Evolutionary conservation across 345 rosid species (phyloP).

Genomic region (Mallotus nudiflorus): DNA sequence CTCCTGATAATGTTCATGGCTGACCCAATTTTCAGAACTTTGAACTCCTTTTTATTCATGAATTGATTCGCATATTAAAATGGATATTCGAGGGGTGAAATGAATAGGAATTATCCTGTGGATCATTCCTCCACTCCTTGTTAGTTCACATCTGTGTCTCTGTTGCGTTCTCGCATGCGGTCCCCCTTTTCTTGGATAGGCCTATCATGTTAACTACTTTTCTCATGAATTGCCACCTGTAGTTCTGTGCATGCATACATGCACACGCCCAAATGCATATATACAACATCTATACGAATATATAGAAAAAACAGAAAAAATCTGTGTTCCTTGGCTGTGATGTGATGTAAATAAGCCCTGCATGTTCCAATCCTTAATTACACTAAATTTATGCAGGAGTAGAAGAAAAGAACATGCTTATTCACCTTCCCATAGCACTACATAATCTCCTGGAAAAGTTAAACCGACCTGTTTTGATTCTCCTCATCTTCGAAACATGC

Average conservation of each 20-base stretch:
- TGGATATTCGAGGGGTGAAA: constrained; percentile 34
- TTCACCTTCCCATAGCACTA: constrained; percentile 6
- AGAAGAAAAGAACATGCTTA: constrained; percentile 12
- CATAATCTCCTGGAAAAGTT: background rate
- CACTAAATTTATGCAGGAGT: too few species aligned
- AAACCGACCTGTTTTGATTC: constrained; percentile 10
- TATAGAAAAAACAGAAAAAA: background rate
- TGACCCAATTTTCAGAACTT: background rate
- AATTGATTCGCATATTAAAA: constrained; percentile 34
- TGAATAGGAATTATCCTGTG: constrained; percentile 29
- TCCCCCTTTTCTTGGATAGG: constrained; percentile 32
- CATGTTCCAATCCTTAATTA: background rate
- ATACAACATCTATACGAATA: background rate
- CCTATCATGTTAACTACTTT: constrained; percentile 12
- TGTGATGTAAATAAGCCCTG: too few species aligned
- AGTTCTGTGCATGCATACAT: too few species aligned
- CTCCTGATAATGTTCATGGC: background rate
- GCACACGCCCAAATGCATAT: background rate
- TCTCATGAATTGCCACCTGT: constrained; percentile 7
- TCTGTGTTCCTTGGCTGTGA: background rate
- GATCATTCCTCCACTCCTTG: constrained; percentile 30
- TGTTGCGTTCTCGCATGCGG: constrained; percentile 27
- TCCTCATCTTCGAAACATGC: background rate
- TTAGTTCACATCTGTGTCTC: constrained; percentile 6
- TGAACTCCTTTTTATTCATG: constrained; percentile 10